phyloP scores from a whole-genome alignment of 345 rosid species.

The Clarkia xantiana region DNA sequence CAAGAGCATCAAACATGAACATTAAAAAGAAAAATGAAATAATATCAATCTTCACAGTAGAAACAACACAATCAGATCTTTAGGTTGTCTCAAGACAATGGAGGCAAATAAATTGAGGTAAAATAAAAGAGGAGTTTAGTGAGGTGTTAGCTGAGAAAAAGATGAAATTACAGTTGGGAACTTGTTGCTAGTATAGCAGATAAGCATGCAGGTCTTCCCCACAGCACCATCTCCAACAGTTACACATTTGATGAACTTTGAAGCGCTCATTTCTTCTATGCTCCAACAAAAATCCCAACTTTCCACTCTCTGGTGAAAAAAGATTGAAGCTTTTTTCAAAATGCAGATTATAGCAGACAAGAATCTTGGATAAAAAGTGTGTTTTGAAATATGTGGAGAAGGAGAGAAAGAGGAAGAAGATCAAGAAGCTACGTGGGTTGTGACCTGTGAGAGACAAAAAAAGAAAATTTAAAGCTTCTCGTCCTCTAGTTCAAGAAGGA shows the following conservation, averaged over 20 bases:
- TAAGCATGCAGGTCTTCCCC: conserved; percentile 99
- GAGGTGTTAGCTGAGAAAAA: background rate
- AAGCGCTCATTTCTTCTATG: conserved; percentile 59
- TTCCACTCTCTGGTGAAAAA: conserved; percentile 4
- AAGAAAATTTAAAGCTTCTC: too few relatives aligned
- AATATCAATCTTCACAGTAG: background rate
- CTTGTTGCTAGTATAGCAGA: conserved; percentile 96
- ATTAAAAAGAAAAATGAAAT: background rate
- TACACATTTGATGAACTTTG: conserved; percentile 96
- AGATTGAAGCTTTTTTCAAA: conserved; percentile 2
- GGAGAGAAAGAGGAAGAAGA: background rate
- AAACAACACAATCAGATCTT: background rate
- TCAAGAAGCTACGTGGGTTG: background rate
- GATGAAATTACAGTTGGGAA: conserved; percentile 67
- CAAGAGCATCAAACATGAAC: background rate
- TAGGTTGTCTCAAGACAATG: too few relatives aligned
- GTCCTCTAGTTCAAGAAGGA: too few relatives aligned
- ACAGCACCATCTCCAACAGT: conserved; percentile 99
- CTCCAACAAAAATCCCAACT: conserved; percentile 4
- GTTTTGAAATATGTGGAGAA: background rate
- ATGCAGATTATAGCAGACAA: too few relatives aligned
- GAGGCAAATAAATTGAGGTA: too few relatives aligned
- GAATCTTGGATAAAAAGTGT: too few relatives aligned
- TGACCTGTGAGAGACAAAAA: too few relatives aligned
- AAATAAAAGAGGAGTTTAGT: too few relatives aligned